Conservation (phyloP, 768 basidiomycete species). For the Cystofilobasidium bisporidii region DNA sequence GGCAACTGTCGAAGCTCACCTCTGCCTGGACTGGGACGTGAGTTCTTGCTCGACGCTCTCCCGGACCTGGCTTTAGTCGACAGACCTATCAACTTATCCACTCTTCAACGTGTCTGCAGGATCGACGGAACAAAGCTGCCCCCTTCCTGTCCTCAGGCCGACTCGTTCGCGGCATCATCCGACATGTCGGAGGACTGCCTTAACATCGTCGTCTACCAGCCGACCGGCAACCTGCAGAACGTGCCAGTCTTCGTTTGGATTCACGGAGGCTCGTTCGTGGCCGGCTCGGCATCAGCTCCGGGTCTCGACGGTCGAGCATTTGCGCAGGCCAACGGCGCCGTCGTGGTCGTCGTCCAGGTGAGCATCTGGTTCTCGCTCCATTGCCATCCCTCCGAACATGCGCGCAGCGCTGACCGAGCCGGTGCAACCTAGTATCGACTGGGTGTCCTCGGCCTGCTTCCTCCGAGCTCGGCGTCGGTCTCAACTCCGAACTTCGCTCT, state of each 20-base stretch:
- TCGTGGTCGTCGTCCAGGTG: constrained; percentile 23
- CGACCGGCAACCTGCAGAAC: constrained; percentile 3
- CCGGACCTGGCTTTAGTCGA: too few relatives aligned
- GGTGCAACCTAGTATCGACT: constrained; percentile 14
- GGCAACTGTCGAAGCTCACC: not conserved
- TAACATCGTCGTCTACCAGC: constrained; percentile 10
- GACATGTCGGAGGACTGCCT: constrained; percentile 20
- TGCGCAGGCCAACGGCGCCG: not conserved
- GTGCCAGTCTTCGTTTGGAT: constrained; percentile 14
- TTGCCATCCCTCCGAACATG: too few relatives aligned
- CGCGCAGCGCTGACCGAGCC: too few relatives aligned
- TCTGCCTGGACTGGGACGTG: constrained; percentile 7
- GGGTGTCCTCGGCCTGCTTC: constrained; percentile 17
- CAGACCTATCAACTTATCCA: too few relatives aligned
- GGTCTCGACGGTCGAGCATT: constrained; percentile 14
- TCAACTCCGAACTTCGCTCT: constrained; percentile 14
- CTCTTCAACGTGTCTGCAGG: constrained; percentile 7
- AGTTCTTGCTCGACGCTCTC: not conserved
- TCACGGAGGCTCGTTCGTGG: constrained; percentile 25
- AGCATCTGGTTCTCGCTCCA: too few relatives aligned
- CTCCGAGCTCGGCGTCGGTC: not conserved
- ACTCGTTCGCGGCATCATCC: not conserved
- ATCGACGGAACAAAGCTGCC: constrained; percentile 15
- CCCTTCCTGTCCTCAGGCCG: constrained; percentile 20
- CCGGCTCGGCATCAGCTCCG: constrained; percentile 20